Evolutionary conservation across 306 rosid species (phyloP).

Genomic region (Quillaja saponaria): DNA sequence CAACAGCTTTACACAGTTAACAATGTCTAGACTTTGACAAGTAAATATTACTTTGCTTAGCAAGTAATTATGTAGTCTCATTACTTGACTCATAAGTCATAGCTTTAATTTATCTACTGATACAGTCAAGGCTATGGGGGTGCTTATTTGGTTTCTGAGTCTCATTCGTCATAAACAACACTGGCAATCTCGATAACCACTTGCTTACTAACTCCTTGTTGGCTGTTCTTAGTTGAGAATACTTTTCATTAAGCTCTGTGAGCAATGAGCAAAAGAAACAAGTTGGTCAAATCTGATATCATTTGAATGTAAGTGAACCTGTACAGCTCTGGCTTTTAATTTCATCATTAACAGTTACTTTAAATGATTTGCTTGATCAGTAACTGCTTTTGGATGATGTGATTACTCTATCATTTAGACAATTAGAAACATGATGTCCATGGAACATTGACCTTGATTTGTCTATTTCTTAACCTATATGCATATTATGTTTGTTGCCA

Average conservation of each 20-base stretch:
- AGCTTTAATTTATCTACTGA: no score
- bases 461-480: neutral
- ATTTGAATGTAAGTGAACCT: conserved; percentile 5
- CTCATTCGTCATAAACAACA: neutral
- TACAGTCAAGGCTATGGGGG: no score
- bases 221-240: neutral
- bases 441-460: neutral
- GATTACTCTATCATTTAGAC: neutral
- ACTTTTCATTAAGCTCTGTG: conserved; percentile 19
- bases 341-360: neutral
- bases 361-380: neutral
- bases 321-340: neutral
- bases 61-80: no score
- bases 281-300: neutral
- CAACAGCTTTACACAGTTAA: no score
- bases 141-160: no score
- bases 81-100: no score
- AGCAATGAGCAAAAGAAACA: no score
- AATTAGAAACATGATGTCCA: neutral
- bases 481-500: neutral
- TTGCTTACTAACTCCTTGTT: neutral
- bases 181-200: neutral
- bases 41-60: no score
- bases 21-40: no score
- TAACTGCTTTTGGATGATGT: neutral